These are phyloP conservation scores for Aspergillus jensenii DNA, from an alignment of 2,329 filamentous ascomycete genomes.

Conservation along the genomic window DNA sequence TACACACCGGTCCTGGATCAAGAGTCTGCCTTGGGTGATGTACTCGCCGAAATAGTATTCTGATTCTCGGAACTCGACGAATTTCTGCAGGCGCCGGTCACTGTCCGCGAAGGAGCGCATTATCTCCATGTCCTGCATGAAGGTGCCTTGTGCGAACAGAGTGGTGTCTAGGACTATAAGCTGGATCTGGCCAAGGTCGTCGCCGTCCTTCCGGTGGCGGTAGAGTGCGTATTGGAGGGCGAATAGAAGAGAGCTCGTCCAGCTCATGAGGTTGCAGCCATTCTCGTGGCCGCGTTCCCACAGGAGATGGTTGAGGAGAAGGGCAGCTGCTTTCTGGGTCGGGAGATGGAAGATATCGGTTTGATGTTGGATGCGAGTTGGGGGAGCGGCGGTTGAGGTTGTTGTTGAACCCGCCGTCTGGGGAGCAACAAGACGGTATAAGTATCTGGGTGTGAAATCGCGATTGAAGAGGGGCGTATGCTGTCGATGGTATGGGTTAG, in stretches of 20 bases:
- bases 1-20: constrained; percentile 1
- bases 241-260: constrained; percentile 15
- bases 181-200: not conserved
- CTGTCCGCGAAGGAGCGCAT: not conserved
- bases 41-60: constrained; percentile 13
- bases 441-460: constrained; percentile 3
- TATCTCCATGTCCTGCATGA: constrained; percentile 15
- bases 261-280: constrained; percentile 13
- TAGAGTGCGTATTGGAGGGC: constrained; percentile 12
- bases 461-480: not conserved
- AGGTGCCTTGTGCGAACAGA: constrained; percentile 3
- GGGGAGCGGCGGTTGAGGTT: not conserved
- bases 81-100: not conserved
- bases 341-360: constrained; percentile 1
- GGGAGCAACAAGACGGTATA: constrained; percentile 9
- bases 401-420: not conserved
- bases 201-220: not conserved
- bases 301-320: constrained; percentile 4
- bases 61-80: constrained; percentile 1
- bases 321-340: not conserved
- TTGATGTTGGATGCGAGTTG: not conserved
- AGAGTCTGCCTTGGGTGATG: constrained; percentile 7
- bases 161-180: constrained; percentile 10
- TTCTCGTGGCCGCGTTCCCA: constrained; percentile 5
- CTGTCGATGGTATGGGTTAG: not conserved